phyloP scores from a whole-genome alignment of 169 alveolate genomes.

The Cryptosporidium viatorum region DNA sequence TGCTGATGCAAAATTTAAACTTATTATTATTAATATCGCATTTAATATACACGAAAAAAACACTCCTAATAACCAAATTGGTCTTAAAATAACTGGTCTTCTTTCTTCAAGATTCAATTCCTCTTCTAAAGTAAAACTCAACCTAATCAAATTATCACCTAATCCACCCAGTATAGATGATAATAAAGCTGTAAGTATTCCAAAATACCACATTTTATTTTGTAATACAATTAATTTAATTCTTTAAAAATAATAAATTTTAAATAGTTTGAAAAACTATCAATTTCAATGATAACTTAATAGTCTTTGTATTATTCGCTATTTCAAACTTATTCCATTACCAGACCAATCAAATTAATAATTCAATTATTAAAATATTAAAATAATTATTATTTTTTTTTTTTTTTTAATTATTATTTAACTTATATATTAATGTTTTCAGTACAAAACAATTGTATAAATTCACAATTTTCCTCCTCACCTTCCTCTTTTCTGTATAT shows the following conservation, averaged over 20 bases:
- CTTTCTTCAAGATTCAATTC: slow-evolving; percentile 5
- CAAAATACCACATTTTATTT: slow-evolving; percentile 60
- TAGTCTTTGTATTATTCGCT: background rate
- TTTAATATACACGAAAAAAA: slow-evolving; percentile 56
- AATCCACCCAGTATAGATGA: slow-evolving; percentile 60
- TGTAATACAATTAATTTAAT: too few species aligned
- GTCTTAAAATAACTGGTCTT: slow-evolving; percentile 57
- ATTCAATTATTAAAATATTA: background rate
- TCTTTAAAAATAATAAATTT: too few species aligned
- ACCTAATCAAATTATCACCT: slow-evolving; percentile 59
- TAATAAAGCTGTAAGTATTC: slow-evolving; percentile 47
- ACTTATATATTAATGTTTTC: too few species aligned
- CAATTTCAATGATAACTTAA: background rate
- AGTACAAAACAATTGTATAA: too few species aligned
- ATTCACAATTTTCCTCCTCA: background rate
- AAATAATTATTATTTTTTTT: background rate
- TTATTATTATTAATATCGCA: slow-evolving; percentile 39
- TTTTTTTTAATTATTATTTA: too few species aligned
- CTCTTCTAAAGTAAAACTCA: slow-evolving; percentile 40
- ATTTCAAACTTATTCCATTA: background rate
- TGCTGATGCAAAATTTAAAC: slow-evolving; percentile 65
- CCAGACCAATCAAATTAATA: background rate
- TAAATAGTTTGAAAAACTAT: background rate
- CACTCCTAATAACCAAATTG: slow-evolving; percentile 63
- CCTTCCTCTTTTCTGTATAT: background rate